These are phyloP conservation scores for Trichoderma parareesei DNA, from an alignment of 495 filamentous ascomycete species.

Conservation along the genomic window DNA sequence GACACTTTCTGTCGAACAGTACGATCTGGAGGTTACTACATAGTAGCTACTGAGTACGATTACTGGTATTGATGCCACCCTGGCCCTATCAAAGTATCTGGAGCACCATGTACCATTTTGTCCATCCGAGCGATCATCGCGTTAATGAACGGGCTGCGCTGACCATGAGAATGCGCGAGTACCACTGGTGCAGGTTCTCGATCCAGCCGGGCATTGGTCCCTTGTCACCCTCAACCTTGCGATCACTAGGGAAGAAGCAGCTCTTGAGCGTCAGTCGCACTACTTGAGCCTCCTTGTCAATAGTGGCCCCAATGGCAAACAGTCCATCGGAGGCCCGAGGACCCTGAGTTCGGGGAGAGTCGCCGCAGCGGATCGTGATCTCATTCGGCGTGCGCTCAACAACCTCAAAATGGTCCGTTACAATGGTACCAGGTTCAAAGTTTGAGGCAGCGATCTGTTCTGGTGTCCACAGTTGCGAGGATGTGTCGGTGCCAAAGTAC, in stretches of 20 bases:
- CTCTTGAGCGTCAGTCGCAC: conserved; percentile 63
- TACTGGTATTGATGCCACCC: too few relatives aligned
- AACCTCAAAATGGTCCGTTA: conserved; percentile 74
- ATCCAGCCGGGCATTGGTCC: conserved; percentile 49
- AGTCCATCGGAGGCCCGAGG: conserved; percentile 58
- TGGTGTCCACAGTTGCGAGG: conserved; percentile 54
- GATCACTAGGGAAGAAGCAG: conserved; percentile 45
- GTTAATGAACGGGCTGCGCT: conserved; percentile 34
- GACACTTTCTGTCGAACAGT: too few relatives aligned
- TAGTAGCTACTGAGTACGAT: too few relatives aligned
- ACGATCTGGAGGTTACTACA: too few relatives aligned
- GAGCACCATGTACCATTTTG: neutral
- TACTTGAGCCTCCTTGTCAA: conserved; percentile 50
- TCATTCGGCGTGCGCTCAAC: conserved; percentile 53
- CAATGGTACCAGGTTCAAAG: conserved; percentile 55
- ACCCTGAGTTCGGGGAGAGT: conserved; percentile 48
- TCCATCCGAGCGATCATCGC: conserved; percentile 7
- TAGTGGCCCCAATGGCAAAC: conserved; percentile 56
- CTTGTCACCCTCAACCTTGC: conserved; percentile 32
- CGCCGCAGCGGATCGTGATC: conserved; percentile 60
- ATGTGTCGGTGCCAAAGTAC: conserved; percentile 53
- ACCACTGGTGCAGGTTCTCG: conserved; percentile 53
- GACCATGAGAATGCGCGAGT: conserved; percentile 56
- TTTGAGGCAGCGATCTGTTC: conserved; percentile 42
- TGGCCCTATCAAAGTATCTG: neutral